phyloP scores from a whole-genome alignment of 768 basidiomycete species.

The Vararia minispora region DNA sequence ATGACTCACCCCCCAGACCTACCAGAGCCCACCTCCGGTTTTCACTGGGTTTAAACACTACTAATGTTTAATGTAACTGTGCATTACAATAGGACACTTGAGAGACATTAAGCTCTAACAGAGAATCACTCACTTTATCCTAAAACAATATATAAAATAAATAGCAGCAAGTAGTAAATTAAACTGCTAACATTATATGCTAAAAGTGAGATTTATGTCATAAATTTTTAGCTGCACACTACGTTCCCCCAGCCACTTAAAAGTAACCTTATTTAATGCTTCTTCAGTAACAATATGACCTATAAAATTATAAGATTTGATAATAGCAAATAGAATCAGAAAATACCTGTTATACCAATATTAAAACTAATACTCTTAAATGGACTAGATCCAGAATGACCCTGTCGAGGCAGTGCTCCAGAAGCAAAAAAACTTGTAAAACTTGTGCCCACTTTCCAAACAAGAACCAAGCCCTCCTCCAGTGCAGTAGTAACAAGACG shows the following conservation, averaged over 20 bases:
- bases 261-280: constrained; percentile 58
- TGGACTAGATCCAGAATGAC: constrained; percentile 68
- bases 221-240: constrained; percentile 77
- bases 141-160: not conserved
- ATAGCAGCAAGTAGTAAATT: not conserved
- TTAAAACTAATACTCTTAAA: constrained; percentile 85
- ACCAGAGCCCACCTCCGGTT: no score
- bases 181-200: constrained; percentile 36
- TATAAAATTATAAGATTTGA: constrained; percentile 14
- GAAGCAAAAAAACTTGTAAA: constrained; percentile 85
- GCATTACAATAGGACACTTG: no score
- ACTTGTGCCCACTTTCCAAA: constrained; percentile 94
- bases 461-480: constrained; percentile 72
- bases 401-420: constrained; percentile 87
- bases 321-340: not conserved
- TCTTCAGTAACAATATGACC: constrained; percentile 49
- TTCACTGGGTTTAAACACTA: no score
- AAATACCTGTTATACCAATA: constrained; percentile 21
- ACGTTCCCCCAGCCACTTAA: constrained; percentile 80
- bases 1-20: no score
- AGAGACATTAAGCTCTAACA: no score
- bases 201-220: constrained; percentile 78
- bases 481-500: constrained; percentile 81
- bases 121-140: no score
- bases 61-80: no score